Percentiles rank a stretch among this genome's conserved stretches.
Evolutionary conservation across 2,329 filamentous ascomycete genomes (phyloP).

Genomic region (Aspergillus texensis): DNA sequence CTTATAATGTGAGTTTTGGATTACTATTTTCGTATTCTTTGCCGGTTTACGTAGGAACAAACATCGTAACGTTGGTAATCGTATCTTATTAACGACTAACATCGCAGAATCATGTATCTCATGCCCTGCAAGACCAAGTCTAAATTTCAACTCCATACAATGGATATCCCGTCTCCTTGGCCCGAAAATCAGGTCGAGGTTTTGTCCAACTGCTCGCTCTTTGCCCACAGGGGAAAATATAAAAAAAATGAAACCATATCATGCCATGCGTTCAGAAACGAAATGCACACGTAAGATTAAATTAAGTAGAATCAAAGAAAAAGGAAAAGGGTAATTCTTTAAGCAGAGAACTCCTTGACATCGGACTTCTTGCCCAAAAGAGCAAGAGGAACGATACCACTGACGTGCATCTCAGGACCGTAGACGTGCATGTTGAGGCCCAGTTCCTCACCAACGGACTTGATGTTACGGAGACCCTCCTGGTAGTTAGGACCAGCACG

Average conservation of each 20-base stretch:
- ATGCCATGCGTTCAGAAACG: constrained; percentile 44
- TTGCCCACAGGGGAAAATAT: constrained; percentile 33
- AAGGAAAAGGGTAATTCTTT: constrained; percentile 21
- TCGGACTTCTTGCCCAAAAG: constrained; percentile 66
- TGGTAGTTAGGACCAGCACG: constrained; percentile 97
- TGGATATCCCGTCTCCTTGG: constrained; percentile 20
- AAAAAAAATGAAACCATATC: constrained; percentile 34
- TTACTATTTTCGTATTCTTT: constrained; percentile 16
- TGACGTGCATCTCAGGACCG: constrained; percentile 83
- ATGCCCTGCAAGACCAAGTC: constrained; percentile 10
- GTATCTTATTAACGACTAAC: constrained; percentile 7
- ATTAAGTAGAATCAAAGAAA: constrained; percentile 25
- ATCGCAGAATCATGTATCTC: constrained; percentile 7
- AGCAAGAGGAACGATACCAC: constrained; percentile 92
- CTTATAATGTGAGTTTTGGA: not conserved
- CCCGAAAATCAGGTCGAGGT: constrained; percentile 6
- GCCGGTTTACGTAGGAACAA: constrained; percentile 2
- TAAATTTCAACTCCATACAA: constrained; percentile 19
- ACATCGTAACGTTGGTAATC: constrained; percentile 2
- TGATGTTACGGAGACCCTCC: constrained; percentile 99
- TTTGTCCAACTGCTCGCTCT: constrained; percentile 11
- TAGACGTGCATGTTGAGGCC: constrained; percentile 93
- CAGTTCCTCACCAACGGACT: constrained; percentile 90
- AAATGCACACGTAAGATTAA: constrained; percentile 28
- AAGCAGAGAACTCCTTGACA: constrained; percentile 60